phyloP scores from a whole-genome alignment of 2,329 filamentous ascomycete species.

The Paecilomyces sp. region DNA sequence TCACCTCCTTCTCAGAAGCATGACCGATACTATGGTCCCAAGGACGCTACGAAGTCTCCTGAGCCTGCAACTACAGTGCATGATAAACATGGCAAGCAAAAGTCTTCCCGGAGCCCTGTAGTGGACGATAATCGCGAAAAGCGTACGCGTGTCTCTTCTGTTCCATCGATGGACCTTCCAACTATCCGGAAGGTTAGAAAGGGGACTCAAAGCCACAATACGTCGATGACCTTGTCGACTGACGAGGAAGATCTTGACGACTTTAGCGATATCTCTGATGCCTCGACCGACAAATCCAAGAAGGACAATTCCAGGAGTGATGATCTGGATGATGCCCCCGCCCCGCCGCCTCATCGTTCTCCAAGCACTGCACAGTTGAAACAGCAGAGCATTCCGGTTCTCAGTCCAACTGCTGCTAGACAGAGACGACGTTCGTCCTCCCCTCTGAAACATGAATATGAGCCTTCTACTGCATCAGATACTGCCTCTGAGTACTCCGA shows the following conservation, averaged over 20 bases:
- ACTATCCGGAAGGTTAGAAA: constrained; percentile 37
- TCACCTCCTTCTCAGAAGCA: constrained; percentile 5
- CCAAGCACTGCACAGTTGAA: constrained; percentile 43
- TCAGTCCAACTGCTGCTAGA: constrained; percentile 43
- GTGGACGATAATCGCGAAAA: constrained; percentile 18
- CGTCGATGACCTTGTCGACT: neutral
- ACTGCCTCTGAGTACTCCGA: constrained; percentile 50
- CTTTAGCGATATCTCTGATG: constrained; percentile 2
- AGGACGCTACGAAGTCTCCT: neutral
- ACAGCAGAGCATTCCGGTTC: constrained; percentile 35
- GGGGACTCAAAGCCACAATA: constrained; percentile 22
- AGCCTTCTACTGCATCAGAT: constrained; percentile 68
- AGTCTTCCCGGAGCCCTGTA: constrained; percentile 16
- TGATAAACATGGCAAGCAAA: constrained; percentile 10
- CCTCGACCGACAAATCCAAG: constrained; percentile 16
- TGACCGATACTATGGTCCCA: constrained; percentile 11
- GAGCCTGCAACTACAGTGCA: constrained; percentile 4
- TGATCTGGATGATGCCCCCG: constrained; percentile 29
- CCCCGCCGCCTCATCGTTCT: constrained; percentile 46
- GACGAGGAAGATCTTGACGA: neutral
- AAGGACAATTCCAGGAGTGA: constrained; percentile 19
- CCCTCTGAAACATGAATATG: constrained; percentile 93
- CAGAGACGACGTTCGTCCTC: constrained; percentile 72
- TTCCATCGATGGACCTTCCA: constrained; percentile 39
- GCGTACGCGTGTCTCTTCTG: constrained; percentile 37